These are phyloP conservation scores for Ceratobasidium sp. DNA, from an alignment of 1,284 basidiomycete genomes.

Conservation along the genomic window DNA sequence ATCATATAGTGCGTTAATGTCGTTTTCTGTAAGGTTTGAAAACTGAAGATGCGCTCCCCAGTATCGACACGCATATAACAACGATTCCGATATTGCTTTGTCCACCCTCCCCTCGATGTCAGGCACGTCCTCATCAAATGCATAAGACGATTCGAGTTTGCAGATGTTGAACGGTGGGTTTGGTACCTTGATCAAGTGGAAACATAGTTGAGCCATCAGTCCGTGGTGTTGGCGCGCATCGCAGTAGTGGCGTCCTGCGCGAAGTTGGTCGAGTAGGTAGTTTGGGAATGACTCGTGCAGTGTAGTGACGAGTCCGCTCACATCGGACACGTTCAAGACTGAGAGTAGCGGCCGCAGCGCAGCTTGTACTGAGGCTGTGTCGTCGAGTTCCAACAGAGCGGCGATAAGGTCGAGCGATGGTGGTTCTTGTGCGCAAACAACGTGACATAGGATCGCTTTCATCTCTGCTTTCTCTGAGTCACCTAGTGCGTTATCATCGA, in stretches of 20 bases:
- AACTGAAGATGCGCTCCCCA: conserved; percentile 10
- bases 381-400: neutral
- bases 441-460: neutral
- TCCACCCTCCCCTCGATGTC: conserved; percentile 7
- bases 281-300: conserved; percentile 22
- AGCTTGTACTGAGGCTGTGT: neutral
- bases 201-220: neutral
- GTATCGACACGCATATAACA: conserved; percentile 17
- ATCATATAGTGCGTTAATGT: neutral
- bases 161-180: conserved; percentile 17
- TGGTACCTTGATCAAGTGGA: neutral
- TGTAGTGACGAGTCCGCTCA: neutral
- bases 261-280: neutral
- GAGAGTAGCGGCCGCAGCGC: neutral
- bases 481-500: neutral
- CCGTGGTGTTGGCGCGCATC: neutral
- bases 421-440: conserved; percentile 11
- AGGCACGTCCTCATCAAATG: neutral
- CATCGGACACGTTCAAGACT: neutral
- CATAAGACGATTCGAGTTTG: conserved; percentile 6
- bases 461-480: neutral
- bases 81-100: neutral
- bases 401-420: neutral
- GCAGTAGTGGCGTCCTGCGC: neutral
- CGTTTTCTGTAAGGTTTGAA: neutral